Evolutionary conservation across 164 flowering plant species (phyloP), one percentile per base, ranked within the genome.

Genomic region (Berberis vulgaris): DNA sequence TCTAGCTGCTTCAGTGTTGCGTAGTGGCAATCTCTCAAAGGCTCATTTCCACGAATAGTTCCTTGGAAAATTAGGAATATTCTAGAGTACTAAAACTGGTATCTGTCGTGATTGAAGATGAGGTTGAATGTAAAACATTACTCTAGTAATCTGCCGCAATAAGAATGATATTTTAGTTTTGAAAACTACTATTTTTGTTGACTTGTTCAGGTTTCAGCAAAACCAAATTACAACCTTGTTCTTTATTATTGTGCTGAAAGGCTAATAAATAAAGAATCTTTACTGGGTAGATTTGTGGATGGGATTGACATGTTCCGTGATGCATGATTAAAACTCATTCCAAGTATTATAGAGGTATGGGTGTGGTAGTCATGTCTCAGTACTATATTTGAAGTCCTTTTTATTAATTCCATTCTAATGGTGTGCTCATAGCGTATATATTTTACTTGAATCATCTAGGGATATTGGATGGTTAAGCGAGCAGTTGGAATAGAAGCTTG

Each of bases 381-480:
- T 26, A 26, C 26, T 26, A 26, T 26, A 26, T 26, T 26, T 26
- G 26, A 26, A 26, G 26, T 26, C 26, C 26, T 26, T 26, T 26
- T 26, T 26, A 0, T 26, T 26, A 26, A 26, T 26, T 26, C 26
- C 26, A 26, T 26, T 26, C 26, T 26, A 26, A 26, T 26, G 26
- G 26, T 26, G 26, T 26, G 26, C 26, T 26, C 26, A 26, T 64
- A 68, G 40, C 59, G 72, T 49, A 71, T 74, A 44, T 63, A 41
- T 60, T 45, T 58, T 8, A 47, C 26, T 26, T 47, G 42, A 39
- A 7, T 63, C 59, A 46, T 63, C 46, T 75, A 94, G 96, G 99
- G 96, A 59, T 91, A 87, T 65, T 94, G 99, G 97, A 91, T 94
- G 96, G 99, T 94, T 58, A 91, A 91, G 81, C 96, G 97, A 49